Evolutionary conservation across 2,329 filamentous ascomycete genomes (phyloP), one percentile per base, ranked within the genome.

Genomic region (Rutstroemia sp.): DNA sequence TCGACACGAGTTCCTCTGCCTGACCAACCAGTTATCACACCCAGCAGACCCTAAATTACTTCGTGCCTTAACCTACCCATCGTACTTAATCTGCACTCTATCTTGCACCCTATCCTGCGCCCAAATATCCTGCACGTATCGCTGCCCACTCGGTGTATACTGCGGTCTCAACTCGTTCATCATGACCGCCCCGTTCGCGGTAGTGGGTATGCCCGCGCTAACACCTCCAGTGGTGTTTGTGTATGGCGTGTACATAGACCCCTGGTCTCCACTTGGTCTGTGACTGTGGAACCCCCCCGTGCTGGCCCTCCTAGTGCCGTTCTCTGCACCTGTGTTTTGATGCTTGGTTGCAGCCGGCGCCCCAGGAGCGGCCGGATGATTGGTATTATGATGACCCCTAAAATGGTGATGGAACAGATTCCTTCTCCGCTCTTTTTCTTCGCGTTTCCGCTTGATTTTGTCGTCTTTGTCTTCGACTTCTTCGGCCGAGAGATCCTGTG

Each of bases 401-500:
- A 4, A 17, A 7, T 23, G 27, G 3, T 48, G 39, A 45, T 23
- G 12, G 21, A 34, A 17, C 14, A 36, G 21, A 17, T 19, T 25
- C 44, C 36, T n/a, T 46, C 14, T 21, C 23, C 16, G 12, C 27
- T 34, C 23, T n/a, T 19, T 53, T 27, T 30, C 48, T 30, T 42
- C 48, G 12, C 34, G 17, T 7, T 21, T 34, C n/a, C 8, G 14
- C 7, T 16, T 40, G 19, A 12, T 14, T 17, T 52, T 38, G 10
- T 52, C 27, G 5, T 30, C 48, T 17, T 38, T 54, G 17, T 19
- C 5, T n/a, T 19, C 34, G 14, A 25, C 23, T 4, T 40, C 47
- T 42, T 46, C 19, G 10, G 30, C 36, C 8, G 50, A 46, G 1
- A 48, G 49, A 36, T 63, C 62, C 54, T 64, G 60, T 6, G 78